These are phyloP conservation scores for Mycena crocata DNA, from an alignment of 768 basidiomycete species.

Conservation along the genomic window DNA sequence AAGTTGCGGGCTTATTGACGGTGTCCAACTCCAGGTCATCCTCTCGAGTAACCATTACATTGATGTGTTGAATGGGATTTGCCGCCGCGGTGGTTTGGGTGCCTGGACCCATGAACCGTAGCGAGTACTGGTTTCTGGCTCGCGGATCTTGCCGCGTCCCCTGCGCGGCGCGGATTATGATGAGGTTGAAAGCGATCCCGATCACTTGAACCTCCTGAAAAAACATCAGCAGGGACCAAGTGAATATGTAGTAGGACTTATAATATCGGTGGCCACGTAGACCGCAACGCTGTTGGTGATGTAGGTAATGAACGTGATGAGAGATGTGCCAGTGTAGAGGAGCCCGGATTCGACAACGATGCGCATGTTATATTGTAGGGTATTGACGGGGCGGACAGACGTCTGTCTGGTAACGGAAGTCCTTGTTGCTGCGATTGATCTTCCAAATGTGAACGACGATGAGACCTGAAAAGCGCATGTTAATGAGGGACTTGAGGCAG, in stretches of 20 bases:
- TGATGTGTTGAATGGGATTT: no score
- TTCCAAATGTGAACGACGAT: constrained; percentile 15
- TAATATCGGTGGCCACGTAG: background rate
- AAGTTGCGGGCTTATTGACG: no score
- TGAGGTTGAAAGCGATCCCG: constrained; percentile 26
- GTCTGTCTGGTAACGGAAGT: background rate
- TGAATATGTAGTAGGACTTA: background rate
- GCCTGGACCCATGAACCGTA: no score
- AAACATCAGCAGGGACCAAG: background rate
- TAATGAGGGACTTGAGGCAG: background rate
- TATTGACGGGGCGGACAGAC: background rate
- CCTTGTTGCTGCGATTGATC: constrained; percentile 8
- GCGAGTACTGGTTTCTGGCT: no score
- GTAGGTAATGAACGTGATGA: background rate
- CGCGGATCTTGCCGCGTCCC: no score
- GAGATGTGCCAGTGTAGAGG: constrained; percentile 14
- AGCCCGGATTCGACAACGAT: constrained; percentile 27
- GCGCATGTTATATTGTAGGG: background rate
- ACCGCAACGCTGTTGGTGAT: constrained; percentile 17
- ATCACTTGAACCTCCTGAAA: constrained; percentile 22
- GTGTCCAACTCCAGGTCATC: no score
- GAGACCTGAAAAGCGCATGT: background rate
- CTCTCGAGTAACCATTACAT: no score
- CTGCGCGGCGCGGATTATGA: no score
- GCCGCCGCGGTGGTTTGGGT: no score